Base-by-base conservation (phyloP, 2,329 filamentous ascomycete genomes). In the Penicillium crustosum region DNA sequence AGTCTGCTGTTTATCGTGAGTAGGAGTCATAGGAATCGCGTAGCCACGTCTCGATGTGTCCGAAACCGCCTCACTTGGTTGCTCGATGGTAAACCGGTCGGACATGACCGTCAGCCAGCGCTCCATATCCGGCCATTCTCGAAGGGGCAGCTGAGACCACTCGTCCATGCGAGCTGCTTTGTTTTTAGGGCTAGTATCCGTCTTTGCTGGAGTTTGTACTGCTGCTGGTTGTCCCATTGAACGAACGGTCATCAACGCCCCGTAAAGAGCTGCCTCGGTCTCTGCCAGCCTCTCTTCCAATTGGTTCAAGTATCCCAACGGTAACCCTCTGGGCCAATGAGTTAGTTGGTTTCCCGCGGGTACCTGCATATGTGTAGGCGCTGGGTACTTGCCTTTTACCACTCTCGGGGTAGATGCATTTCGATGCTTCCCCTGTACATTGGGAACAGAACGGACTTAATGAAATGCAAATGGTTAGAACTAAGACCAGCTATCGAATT, bases 281-380 rank as follows among this genome's bases (percentile, higher is more conserved):
- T 66, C 64, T 19, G 53, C 44, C 35, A 67, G 55, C 39, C 65
- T 53, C 41, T 65, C 57, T 47, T 67, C 65, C 10, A 67, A 57
- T 59, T 64, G 65, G 19, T 64, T 66, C 10, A 67, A 38, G 47
- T 67, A 66, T 27, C 65, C 65, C 12, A 65, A 56, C 5, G 65
- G 65, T 15, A 67, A 36, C 6, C 65, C 65, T 50, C 65, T 67
- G 41, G 17, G 36, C 21, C 36, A 29, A 19, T 52, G 19, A 29
- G 39, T 55, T 35, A 54, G 33, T 55, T 35, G 47, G 33, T 25
- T 48, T 45, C 44, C n/a, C 29, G 41, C 52, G 49, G 45, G 47
- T 55, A 44, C 48, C 36, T 43, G 44, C 52, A 49, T 52, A 10
- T 13, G 10, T 31, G 36, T 48, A 15, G 13, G 5, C n/a, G 33